Evolutionary conservation across 2,329 filamentous ascomycete species (phyloP).

Genomic region (Fusarium sp.): DNA sequence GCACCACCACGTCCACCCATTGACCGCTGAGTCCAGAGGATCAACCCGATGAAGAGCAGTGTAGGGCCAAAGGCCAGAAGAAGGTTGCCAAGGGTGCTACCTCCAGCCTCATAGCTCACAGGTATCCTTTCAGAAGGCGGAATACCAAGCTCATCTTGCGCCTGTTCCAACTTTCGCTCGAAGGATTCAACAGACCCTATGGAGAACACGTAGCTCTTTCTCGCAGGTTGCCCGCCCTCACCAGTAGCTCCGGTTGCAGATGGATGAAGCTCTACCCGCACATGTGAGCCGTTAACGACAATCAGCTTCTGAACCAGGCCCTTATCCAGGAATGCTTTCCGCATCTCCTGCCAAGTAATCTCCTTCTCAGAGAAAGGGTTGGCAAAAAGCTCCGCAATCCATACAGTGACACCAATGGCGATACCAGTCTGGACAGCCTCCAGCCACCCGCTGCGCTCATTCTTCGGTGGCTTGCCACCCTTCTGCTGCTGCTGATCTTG

Average conservation of each 20-base stretch:
- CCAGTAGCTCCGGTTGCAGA: conserved; percentile 60
- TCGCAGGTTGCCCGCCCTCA: conserved; percentile 36
- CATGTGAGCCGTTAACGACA: conserved; percentile 74
- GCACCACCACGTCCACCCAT: conserved; percentile 71
- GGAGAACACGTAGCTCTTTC: conserved; percentile 79
- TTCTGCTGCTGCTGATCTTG: conserved; percentile 41
- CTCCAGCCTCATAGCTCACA: conserved; percentile 83
- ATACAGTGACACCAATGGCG: conserved; percentile 63
- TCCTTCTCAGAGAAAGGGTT: conserved; percentile 65
- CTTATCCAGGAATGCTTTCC: conserved; percentile 92
- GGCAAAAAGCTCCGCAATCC: conserved; percentile 52
- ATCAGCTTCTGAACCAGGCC: conserved; percentile 94
- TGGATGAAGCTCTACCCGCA: conserved; percentile 81
- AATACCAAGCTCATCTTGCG: conserved; percentile 87
- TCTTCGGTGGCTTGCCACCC: conserved; percentile 46
- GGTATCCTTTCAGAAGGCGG: conserved; percentile 89
- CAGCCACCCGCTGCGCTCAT: conserved; percentile 47
- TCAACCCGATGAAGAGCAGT: conserved; percentile 81
- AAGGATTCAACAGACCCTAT: conserved; percentile 96
- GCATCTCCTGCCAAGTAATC: conserved; percentile 98
- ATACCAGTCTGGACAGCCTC: conserved; percentile 48
- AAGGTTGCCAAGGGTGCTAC: conserved; percentile 76
- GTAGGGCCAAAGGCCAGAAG: conserved; percentile 85
- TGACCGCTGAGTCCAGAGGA: conserved; percentile 81
- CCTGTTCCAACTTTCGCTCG: conserved; percentile 85